These are phyloP conservation scores for Parmelia sp. DNA, from an alignment of 495 filamentous ascomycete genomes.

Conservation along the genomic window DNA sequence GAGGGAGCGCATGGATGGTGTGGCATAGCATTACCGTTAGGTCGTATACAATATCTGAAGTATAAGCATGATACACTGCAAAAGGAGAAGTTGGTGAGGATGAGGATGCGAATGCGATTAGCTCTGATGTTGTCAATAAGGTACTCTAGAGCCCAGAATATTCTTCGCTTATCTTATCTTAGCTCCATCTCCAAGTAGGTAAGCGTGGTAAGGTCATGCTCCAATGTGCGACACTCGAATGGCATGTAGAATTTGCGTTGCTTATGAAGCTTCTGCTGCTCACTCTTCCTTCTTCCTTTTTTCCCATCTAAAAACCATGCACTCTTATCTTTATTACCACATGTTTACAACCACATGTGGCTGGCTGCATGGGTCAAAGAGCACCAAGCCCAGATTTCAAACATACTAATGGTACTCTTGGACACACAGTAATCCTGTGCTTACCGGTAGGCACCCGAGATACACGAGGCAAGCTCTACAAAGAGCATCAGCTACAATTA, in stretches of 20 bases:
- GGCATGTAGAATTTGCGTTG: not conserved
- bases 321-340: not conserved
- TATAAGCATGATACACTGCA: not conserved
- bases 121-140: not conserved
- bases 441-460: not conserved
- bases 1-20: constrained; percentile 26
- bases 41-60: not conserved
- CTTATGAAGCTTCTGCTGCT: not conserved
- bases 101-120: not conserved
- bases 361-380: not conserved
- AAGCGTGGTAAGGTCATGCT: too few species aligned
- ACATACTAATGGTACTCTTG: not conserved
- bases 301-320: not conserved
- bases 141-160: too few species aligned
- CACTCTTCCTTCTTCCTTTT: not conserved
- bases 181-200: not conserved
- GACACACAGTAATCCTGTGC: not conserved
- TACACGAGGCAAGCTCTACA: constrained; percentile 9
- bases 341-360: not conserved
- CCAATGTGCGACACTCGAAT: too few species aligned
- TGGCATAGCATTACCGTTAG: constrained; percentile 3
- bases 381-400: not conserved
- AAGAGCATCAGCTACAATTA: not conserved
- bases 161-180: not conserved
- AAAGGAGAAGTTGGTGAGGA: too few species aligned